These are phyloP conservation scores for Dactylellina drechsleri DNA, from an alignment of 2,329 filamentous ascomycete species.

Conservation along the genomic window DNA sequence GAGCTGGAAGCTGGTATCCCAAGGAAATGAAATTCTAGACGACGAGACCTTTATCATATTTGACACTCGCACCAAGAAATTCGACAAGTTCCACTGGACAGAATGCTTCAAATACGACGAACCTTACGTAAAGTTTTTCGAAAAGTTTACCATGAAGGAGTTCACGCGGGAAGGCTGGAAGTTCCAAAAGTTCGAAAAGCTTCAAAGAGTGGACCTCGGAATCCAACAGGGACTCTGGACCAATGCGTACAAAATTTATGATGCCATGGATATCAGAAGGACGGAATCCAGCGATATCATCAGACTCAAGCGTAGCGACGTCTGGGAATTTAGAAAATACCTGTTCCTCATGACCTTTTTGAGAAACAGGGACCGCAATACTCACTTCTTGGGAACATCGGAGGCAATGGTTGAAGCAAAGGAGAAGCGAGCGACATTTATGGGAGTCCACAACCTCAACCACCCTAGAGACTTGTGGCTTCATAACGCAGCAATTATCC, in stretches of 20 bases:
- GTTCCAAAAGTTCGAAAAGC: slow-evolving; percentile 57
- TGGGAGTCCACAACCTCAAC: slow-evolving; percentile 57
- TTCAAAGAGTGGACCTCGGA: slow-evolving; percentile 57
- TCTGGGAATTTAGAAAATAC: slow-evolving; percentile 58
- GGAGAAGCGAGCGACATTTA: slow-evolving; percentile 57
- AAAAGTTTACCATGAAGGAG: slow-evolving; percentile 58
- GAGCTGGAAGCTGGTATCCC: slow-evolving; percentile 35
- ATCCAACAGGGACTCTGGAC: slow-evolving; percentile 57
- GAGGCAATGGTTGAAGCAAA: slow-evolving; percentile 58
- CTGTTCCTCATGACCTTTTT: slow-evolving; percentile 58
- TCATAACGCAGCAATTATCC: slow-evolving; percentile 56
- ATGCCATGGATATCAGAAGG: slow-evolving; percentile 39
- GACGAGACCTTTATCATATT: slow-evolving; percentile 58
- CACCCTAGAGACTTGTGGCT: slow-evolving; percentile 59
- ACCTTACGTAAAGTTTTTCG: slow-evolving; percentile 59
- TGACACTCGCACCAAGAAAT: slow-evolving; percentile 57
- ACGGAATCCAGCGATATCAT: slow-evolving; percentile 36
- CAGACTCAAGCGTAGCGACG: slow-evolving; percentile 55
- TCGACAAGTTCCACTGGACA: slow-evolving; percentile 58
- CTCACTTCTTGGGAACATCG: slow-evolving; percentile 57
- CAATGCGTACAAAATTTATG: slow-evolving; percentile 48
- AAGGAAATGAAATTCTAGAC: slow-evolving; percentile 55
- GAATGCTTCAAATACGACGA: slow-evolving; percentile 58
- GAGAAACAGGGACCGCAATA: slow-evolving; percentile 57
- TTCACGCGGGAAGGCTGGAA: slow-evolving; percentile 56